Percentiles rank a stretch among this genome's conserved stretches.
These are phyloP conservation scores for Verbascum thapsus DNA, from an alignment of 257 asterid genomes.

Conservation along the genomic window DNA sequence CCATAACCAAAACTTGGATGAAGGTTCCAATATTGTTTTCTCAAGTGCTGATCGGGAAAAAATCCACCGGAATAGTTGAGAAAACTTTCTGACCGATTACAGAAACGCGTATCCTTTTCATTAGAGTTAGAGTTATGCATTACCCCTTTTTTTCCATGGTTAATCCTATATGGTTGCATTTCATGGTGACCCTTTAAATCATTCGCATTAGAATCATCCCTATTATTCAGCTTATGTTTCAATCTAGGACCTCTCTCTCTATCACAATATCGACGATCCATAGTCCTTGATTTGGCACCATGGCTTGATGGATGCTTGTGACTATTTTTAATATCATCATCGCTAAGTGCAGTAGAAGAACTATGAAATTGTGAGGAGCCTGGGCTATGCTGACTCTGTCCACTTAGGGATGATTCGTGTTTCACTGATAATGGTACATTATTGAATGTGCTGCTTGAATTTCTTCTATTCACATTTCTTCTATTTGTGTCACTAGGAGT, in stretches of 20 bases:
- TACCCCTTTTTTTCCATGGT: constrained; percentile 30
- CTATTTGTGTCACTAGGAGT: constrained; percentile 35
- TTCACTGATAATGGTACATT: constrained; percentile 31
- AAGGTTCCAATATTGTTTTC: constrained; percentile 32
- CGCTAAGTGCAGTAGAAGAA: constrained; percentile 28
- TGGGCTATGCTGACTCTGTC: constrained; percentile 34
- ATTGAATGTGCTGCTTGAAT: constrained; percentile 24
- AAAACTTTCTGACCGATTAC: constrained; percentile 25
- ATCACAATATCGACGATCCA: constrained; percentile 28
- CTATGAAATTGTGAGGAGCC: constrained; percentile 39
- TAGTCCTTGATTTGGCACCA: constrained; percentile 23
- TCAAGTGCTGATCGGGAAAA: constrained; percentile 32
- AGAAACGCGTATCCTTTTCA: constrained; percentile 29
- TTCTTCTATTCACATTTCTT: constrained; percentile 32
- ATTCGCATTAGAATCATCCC: constrained; percentile 34
- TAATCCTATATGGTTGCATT: constrained; percentile 27
- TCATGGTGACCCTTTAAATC: constrained; percentile 34
- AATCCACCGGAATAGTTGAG: constrained; percentile 27
- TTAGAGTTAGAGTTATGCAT: constrained; percentile 28
- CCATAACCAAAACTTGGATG: constrained; percentile 35
- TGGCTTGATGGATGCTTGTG: constrained; percentile 25
- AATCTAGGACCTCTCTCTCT: constrained; percentile 39
- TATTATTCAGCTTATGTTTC: constrained; percentile 29
- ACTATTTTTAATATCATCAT: constrained; percentile 29
- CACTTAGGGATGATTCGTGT: constrained; percentile 38